Percentiles rank a stretch among this genome's conserved stretches.
phyloP scores from a whole-genome alignment of 2,329 filamentous ascomycete species.

The Nigrospora oryzae region DNA sequence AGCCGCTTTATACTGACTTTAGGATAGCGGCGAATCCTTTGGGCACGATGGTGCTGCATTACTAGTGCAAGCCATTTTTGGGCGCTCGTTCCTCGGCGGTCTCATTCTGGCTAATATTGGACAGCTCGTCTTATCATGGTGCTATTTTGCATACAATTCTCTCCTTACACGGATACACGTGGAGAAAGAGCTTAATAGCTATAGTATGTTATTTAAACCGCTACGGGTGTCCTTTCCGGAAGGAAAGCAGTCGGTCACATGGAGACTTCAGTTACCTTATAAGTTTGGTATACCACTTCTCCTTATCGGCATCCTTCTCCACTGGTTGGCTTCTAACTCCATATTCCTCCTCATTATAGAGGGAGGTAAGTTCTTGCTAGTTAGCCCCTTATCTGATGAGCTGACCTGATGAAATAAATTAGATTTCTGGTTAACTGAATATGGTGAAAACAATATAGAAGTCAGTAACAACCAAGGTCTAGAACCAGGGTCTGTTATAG shows the following conservation, averaged over 20 bases:
- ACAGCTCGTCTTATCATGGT: not conserved
- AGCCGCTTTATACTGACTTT: not conserved
- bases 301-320: not conserved
- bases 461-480: too few relatives aligned
- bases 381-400: accelerated
- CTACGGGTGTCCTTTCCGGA: not conserved
- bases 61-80: not conserved
- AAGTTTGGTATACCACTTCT: not conserved
- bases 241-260: not conserved
- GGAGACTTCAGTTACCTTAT: not conserved
- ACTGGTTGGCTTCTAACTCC: not conserved
- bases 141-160: not conserved
- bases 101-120: not conserved
- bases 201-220: not conserved
- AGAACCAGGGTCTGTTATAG: not conserved
- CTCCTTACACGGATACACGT: not conserved
- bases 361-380: not conserved
- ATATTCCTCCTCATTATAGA: not conserved
- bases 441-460: too few relatives aligned
- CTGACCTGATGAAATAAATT: not conserved
- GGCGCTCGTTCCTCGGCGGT: not conserved
- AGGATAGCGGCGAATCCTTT: not conserved
- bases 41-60: not conserved
- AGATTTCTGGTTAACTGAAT: not conserved
- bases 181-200: not conserved